These are phyloP conservation scores for Forsythia suspensa DNA, from an alignment of 257 asterid species.

Conservation along the genomic window DNA sequence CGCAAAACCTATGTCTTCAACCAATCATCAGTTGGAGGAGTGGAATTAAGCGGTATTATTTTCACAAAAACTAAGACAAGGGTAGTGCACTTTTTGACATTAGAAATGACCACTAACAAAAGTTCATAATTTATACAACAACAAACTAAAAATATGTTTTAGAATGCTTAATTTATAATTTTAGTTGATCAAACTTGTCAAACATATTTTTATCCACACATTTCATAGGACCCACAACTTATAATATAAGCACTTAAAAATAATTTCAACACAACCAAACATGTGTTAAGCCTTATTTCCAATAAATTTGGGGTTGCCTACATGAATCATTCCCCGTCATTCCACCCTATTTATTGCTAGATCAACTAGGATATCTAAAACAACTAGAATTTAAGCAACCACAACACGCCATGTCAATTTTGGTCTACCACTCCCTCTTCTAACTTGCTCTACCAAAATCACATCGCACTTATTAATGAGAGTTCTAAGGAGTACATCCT, in stretches of 20 bases:
- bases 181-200: too few relatives aligned
- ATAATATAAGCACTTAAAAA: too few relatives aligned
- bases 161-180: too few relatives aligned
- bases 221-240: too few relatives aligned
- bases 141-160: not conserved
- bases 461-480: not conserved
- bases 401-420: not conserved
- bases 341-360: not conserved
- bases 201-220: too few relatives aligned
- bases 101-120: not conserved
- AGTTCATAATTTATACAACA: not conserved
- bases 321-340: not conserved
- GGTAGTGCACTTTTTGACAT: not conserved
- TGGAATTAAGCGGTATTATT: not conserved
- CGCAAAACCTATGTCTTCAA: not conserved
- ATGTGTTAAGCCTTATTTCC: not conserved
- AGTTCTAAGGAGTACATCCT: not conserved
- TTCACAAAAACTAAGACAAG: not conserved
- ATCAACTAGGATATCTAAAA: not conserved
- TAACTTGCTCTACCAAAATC: not conserved
- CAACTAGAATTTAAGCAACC: not conserved
- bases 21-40: not conserved
- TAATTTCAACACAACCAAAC: too few relatives aligned
- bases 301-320: not conserved
- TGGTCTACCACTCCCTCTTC: not conserved